phyloP scores from a whole-genome alignment of 2,329 filamentous ascomycete genomes.

The Remersonia thermophila region DNA sequence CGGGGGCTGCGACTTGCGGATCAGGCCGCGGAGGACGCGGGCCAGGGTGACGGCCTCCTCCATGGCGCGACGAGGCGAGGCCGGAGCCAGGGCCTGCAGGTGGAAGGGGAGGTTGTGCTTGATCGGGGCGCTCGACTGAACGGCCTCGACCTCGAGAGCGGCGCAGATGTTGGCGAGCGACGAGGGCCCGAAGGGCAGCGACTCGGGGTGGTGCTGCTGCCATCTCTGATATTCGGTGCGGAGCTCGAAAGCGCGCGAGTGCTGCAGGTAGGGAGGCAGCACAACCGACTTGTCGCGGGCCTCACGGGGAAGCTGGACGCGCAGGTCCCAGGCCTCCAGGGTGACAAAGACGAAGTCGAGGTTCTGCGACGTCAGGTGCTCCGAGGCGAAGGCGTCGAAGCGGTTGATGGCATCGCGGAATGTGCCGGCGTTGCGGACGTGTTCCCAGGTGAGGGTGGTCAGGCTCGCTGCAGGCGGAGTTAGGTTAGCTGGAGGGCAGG shows the following conservation, averaged over 20 bases:
- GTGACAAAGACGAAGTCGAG: constrained; percentile 97
- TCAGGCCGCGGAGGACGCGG: constrained; percentile 80
- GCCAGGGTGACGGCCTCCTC: constrained; percentile 93
- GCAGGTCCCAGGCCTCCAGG: constrained; percentile 94
- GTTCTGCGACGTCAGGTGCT: constrained; percentile 82
- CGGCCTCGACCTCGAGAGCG: constrained; percentile 92
- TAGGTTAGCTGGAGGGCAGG: constrained; percentile 7
- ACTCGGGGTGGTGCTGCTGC: constrained; percentile 97
- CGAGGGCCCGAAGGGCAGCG: constrained; percentile 87
- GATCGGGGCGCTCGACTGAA: constrained; percentile 93
- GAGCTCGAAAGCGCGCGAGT: constrained; percentile 93
- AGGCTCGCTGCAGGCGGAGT: constrained; percentile 58
- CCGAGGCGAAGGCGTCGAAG: constrained; percentile 85
- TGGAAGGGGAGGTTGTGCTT: constrained; percentile 99
- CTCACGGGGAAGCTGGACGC: constrained; percentile 92
- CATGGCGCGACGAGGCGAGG: constrained; percentile 90
- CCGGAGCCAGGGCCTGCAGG: constrained; percentile 86
- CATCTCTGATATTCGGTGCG: constrained; percentile 96
- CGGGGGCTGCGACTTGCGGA: constrained; percentile 88
- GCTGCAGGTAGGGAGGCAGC: constrained; percentile 89
- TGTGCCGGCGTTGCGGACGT: constrained; percentile 91
- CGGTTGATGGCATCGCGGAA: constrained; percentile 94
- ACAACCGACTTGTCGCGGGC: constrained; percentile 97
- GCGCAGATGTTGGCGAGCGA: constrained; percentile 97
- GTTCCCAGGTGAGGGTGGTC: constrained; percentile 97